A percentile compares a stretch with the other conserved stretches of the same genome.
Conservation (phyloP, 805 yeast species). For the Ogataea trehalophila region DNA sequence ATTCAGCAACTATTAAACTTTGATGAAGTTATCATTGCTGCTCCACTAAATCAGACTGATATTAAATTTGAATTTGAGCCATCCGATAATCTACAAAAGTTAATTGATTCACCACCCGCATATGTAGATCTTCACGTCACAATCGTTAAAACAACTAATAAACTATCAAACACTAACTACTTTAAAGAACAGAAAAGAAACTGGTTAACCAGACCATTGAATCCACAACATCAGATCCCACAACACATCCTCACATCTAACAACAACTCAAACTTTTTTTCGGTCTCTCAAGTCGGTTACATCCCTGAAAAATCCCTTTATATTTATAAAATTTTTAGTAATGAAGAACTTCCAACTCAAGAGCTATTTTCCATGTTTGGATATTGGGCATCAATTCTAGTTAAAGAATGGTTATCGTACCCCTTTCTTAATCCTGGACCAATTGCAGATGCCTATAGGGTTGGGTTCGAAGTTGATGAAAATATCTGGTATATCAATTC, state of each 20-base stretch:
- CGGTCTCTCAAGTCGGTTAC: conserved; percentile 30
- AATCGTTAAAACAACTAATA: conserved; percentile 22
- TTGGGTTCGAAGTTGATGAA: conserved; percentile 10
- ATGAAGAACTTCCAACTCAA: too few relatives aligned
- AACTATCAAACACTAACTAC: conserved; percentile 10
- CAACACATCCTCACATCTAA: conserved; percentile 18
- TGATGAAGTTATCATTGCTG: conserved; percentile 42
- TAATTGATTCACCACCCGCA: conserved; percentile 19
- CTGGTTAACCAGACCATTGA: too few relatives aligned
- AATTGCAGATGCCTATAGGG: conserved; percentile 18
- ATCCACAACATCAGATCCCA: conserved; percentile 24
- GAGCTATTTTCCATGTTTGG: conserved; percentile 15
- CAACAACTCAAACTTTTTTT: conserved; percentile 24
- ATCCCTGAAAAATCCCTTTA: conserved; percentile 25
- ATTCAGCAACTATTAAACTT: conserved; percentile 16
- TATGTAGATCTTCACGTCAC: conserved; percentile 39
- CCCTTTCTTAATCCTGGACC: conserved; percentile 34
- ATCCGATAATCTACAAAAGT: neutral
- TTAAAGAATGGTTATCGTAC: conserved; percentile 40
- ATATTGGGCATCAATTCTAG: conserved; percentile 21
- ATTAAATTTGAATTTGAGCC: conserved; percentile 14
- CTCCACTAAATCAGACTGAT: conserved; percentile 33
- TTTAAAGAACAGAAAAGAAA: conserved; percentile 19
- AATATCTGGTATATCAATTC: conserved; percentile 40
- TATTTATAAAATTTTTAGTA: conserved; percentile 40